A percentile compares a stretch with the other conserved stretches of the same genome.
phyloP scores from a whole-genome alignment of 768 basidiomycete genomes.

The Amanita molliuscula region DNA sequence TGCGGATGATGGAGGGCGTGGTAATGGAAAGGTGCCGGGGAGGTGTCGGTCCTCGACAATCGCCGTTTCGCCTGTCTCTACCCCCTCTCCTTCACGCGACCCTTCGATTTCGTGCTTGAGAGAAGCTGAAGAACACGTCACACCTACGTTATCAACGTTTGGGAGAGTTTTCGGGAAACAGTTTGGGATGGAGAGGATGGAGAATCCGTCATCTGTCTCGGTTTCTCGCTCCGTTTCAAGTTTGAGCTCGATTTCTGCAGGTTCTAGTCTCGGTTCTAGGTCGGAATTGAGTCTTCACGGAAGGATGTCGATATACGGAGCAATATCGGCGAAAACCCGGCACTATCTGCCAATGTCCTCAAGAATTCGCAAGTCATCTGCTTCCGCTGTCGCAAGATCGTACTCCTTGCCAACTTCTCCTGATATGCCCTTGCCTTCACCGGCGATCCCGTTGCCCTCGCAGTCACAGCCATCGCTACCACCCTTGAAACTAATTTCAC shows the following conservation, averaged over 20 bases:
- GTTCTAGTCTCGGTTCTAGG: background rate
- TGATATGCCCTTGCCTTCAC: background rate
- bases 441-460: background rate
- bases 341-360: background rate
- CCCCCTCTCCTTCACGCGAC: background rate
- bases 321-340: background rate
- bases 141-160: conserved; percentile 2
- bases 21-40: background rate
- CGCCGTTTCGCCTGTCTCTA: background rate
- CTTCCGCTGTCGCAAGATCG: background rate
- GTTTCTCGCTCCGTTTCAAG: background rate
- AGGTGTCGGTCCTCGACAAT: background rate
- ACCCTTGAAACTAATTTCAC: background rate
- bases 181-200: conserved; percentile 2
- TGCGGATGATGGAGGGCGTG: background rate
- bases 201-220: background rate
- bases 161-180: conserved; percentile 5
- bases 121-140: background rate
- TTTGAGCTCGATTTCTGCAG: background rate
- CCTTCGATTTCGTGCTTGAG: background rate
- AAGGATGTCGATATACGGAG: background rate
- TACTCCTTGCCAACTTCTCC: background rate
- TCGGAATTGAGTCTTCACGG: background rate
- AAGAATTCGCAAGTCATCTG: background rate
- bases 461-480: background rate